Conservation (phyloP, 164 flowering plant genomes). For the Tetrastigma voinierianum region DNA sequence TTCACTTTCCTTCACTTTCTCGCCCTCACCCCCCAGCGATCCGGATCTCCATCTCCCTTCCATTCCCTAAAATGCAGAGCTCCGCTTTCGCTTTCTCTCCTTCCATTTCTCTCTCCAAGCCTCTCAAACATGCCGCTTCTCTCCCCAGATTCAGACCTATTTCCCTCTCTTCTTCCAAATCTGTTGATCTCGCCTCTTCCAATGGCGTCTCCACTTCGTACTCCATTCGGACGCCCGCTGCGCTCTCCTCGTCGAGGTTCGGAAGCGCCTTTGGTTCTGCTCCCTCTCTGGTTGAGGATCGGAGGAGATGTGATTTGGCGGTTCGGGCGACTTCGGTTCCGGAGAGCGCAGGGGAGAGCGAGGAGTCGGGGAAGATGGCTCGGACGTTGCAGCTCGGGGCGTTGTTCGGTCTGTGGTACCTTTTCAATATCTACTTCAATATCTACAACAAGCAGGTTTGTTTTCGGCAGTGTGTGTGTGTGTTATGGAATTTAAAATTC, state of each 20-base stretch:
- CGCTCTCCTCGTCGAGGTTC: constrained; percentile 8
- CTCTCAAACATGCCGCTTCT: constrained; percentile 8
- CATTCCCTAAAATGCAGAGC: constrained; percentile 45
- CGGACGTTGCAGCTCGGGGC: constrained; percentile 56
- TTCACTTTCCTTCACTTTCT: constrained; percentile 1
- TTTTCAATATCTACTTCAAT: constrained; percentile 85
- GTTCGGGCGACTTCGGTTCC: constrained; percentile 41
- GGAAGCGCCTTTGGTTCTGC: constrained; percentile 14
- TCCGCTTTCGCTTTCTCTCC: constrained; percentile 37
- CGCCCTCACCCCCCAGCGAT: background rate
- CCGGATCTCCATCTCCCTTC: constrained; percentile 15
- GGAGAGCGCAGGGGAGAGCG: constrained; percentile 40
- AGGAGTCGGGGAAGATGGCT: constrained; percentile 21
- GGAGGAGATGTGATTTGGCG: constrained; percentile 21
- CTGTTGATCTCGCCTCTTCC: constrained; percentile 26
- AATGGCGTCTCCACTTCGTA: constrained; percentile 19
- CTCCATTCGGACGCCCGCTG: constrained; percentile 11
- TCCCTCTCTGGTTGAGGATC: constrained; percentile 21
- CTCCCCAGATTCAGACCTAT: constrained; percentile 20
- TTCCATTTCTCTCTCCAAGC: constrained; percentile 28
- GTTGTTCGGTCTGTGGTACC: constrained; percentile 71
- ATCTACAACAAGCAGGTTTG: constrained; percentile 83
- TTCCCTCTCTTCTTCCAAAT: constrained; percentile 22
- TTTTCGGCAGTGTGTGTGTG: background rate
- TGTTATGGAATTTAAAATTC: background rate